These are phyloP conservation scores for Hansenula sp. DNA, from an alignment of 1,139 yeast genomes.

Conservation along the genomic window DNA sequence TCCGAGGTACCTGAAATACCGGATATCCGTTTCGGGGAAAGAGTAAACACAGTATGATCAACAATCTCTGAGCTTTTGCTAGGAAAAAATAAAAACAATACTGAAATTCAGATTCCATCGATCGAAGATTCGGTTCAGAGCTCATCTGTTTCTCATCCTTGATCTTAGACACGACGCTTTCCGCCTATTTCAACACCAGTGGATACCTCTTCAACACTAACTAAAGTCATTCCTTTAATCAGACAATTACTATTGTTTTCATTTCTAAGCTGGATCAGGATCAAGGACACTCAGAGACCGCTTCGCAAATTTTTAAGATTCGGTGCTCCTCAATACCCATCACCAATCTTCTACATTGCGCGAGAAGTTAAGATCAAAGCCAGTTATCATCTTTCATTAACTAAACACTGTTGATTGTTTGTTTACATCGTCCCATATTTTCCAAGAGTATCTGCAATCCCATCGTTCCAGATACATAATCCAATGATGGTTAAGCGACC, in stretches of 20 bases:
- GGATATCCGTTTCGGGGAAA: constrained; percentile 8
- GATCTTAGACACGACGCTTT: no score
- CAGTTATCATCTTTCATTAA: neutral
- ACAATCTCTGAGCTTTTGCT: neutral
- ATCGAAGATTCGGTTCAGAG: neutral
- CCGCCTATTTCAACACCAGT: no score
- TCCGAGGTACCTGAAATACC: neutral
- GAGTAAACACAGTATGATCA: constrained; percentile 7
- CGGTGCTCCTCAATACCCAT: neutral
- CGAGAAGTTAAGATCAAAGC: no score
- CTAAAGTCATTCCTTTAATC: neutral
- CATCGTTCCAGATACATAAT: neutral
- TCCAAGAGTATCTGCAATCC: neutral
- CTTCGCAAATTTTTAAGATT: no score
- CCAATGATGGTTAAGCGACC: constrained; percentile 1
- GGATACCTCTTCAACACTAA: no score
- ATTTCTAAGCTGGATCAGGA: neutral
- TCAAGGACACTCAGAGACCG: neutral
- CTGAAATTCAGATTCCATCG: neutral
- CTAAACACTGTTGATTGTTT: neutral
- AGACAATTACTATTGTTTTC: neutral
- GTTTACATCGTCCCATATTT: no score
- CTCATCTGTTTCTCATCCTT: no score
- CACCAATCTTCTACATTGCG: no score
- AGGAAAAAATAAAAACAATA: neutral